Base-by-base conservation (phyloP, 2,329 filamentous ascomycete genomes). In the Phialophora chinensis region DNA sequence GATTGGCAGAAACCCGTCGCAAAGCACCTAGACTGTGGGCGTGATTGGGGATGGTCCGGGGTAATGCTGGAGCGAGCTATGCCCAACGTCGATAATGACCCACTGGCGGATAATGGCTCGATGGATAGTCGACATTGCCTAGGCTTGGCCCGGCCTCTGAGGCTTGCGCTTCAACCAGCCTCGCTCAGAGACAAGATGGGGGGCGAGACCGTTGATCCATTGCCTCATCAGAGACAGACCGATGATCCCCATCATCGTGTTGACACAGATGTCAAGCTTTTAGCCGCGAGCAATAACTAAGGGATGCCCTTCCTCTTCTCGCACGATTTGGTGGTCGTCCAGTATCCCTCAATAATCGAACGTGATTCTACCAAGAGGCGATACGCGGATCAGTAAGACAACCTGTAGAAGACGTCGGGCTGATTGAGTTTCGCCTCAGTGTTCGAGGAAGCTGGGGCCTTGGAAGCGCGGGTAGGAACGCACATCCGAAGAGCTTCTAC, bases 71-170 rank as follows among this genome's bases (percentile, higher is more conserved):
- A 57, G 56, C 49, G 33, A 50, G 56, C 66, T 68, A 68, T 52
- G 53, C 66, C 60, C 7, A 63, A 68, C 62, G 33, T 38, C 56
- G 66, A 49, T 55, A 68, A 68, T 68, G 66, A 68, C 63, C 66
- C 66, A 68, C 66, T 29, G 49, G 23, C 59, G 3, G 31, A 42
- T 4, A 38, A 25, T 38, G n/a, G n/a, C n/a, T n/a, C n/a, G n/a
- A n/a, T n/a, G 23, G 23, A 31, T 11, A 23, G 47, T 49, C 20
- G 29, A 61, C 29, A 8, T 17, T 53, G 47, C 47, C 59, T 23
- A 61, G 59, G 33, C 20, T 35, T 33, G 33, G 29, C 33, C 31
- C 23, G 31, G 47, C 47, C 35, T 38, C 12, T 14, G n/a, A 42
- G 31, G n/a, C 47, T 52, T 53, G 6, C 59, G 52, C 4, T n/a